phyloP scores from a whole-genome alignment of 768 basidiomycete species.

The Galerina marginata region DNA sequence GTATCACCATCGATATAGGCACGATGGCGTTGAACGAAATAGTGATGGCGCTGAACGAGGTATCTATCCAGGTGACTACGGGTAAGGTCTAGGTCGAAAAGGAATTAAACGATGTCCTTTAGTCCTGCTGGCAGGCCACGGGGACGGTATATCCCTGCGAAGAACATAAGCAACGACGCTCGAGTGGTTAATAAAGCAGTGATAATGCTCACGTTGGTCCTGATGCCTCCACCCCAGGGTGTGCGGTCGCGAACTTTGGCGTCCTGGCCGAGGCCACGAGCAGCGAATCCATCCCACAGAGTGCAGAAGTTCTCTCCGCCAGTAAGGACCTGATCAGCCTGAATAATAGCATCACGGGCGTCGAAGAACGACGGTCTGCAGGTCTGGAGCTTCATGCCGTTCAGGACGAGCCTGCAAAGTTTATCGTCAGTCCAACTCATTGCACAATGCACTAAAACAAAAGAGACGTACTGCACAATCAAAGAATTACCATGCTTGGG shows the following conservation, averaged over 20 bases:
- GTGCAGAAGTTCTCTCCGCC: slow-evolving; percentile 92
- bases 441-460: not conserved
- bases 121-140: slow-evolving; percentile 27
- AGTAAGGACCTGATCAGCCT: slow-evolving; percentile 89
- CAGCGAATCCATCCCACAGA: slow-evolving; percentile 85
- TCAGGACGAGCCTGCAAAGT: slow-evolving; percentile 68
- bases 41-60: not conserved
- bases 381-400: slow-evolving; percentile 94
- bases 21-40: not conserved
- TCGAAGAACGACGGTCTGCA: slow-evolving; percentile 93
- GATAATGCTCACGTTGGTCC: slow-evolving; percentile 54
- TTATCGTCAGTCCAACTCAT: not conserved
- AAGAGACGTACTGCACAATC: slow-evolving; percentile 60
- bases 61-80: not conserved
- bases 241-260: slow-evolving; percentile 76
- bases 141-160: slow-evolving; percentile 34
- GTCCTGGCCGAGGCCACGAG: slow-evolving; percentile 80
- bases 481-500: slow-evolving; percentile 95
- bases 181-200: not conserved
- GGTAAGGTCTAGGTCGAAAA: not conserved
- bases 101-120: not conserved
- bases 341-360: slow-evolving; percentile 87
- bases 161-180: not conserved
- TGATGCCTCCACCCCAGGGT: slow-evolving; percentile 93
- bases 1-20: not conserved